Percentiles rank a stretch among this genome's conserved stretches.
Evolutionary conservation across 1,284 basidiomycete species (phyloP).

Genomic region (Ceratobasidium sp.): DNA sequence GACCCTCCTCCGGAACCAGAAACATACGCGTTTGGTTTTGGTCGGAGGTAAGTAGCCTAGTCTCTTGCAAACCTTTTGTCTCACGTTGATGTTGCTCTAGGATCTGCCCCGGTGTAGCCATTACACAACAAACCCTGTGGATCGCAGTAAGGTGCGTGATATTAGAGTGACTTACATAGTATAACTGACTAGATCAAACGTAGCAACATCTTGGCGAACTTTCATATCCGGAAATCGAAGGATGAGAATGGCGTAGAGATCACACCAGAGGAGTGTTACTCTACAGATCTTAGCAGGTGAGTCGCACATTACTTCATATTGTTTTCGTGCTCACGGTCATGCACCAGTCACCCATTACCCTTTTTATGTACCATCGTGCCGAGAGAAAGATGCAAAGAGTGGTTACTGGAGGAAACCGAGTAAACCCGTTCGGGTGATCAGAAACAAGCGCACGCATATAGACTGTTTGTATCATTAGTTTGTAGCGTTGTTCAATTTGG

Average conservation of each 20-base stretch:
- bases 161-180: no score
- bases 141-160: neutral
- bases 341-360: constrained; percentile 2
- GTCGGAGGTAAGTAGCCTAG: neutral
- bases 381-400: constrained; percentile 9
- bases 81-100: neutral
- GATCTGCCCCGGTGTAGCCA: constrained; percentile 7
- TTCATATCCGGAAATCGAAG: neutral
- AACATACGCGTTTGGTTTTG: constrained; percentile 14
- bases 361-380: neutral
- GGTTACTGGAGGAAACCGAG: constrained; percentile 1
- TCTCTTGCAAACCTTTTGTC: neutral
- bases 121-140: constrained; percentile 1
- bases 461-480: neutral
- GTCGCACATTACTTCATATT: neutral
- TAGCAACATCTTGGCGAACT: constrained; percentile 15
- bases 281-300: constrained; percentile 16
- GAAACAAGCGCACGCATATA: neutral
- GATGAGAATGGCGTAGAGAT: constrained; percentile 27
- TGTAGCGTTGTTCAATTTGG: neutral
- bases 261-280: constrained; percentile 21
- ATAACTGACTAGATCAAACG: neutral
- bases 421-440: neutral
- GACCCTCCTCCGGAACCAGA: constrained; percentile 18
- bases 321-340: no score